Base-by-base conservation (phyloP, 2,329 filamentous ascomycete species). In the Clonostachys solani region DNA sequence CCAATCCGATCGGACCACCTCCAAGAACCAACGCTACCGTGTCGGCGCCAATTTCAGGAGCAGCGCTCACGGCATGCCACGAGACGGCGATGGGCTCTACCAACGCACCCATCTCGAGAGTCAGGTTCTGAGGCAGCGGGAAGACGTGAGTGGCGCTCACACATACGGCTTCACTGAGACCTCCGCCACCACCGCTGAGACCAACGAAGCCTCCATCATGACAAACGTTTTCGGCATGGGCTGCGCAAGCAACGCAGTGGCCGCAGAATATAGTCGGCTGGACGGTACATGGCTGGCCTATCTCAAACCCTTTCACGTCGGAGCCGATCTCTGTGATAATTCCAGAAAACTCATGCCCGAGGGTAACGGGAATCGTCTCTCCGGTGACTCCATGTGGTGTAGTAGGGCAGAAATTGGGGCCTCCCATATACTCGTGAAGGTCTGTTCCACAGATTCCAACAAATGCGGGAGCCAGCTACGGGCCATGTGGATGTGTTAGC, bases 341-440 rank as follows among this genome's bases (percentile, higher is more conserved):
- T 16, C 81, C 82, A 12, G 73, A 78, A 61, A 85, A 81, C 57
- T 86, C 83, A 57, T 86, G 82, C 40, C 83, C 82, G 33, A 85
- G 65, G 2, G 72, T 80, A 19, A 84, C 69, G 8, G 81, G 82
- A 34, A 80, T 69, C 5, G 64, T 68, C 44, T 77, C 75, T 40
- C 73, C 67, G 1, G 80, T 84, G 12, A 83, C 59, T 2, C 74
- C 74, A 53, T 86, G 81, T 1, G 78, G 77, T 19, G 50, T 51
- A 23, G 52, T 54, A 23, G 60, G 61, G 43, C 62, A 56, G 35
- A 63, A 53, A 47, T 56, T 57, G 1, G 57, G 56, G n/a, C 60
- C 60, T 38, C 55, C 52, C 15, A 59, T 49, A 50, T 61, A 65
- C 42, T 63, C 61, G 48, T 64, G 60, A 2, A 66, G 54, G 46